These are phyloP conservation scores for Tillandsia fasciculata DNA, from an alignment of 176 grass and related monocot species.

Conservation along the genomic window DNA sequence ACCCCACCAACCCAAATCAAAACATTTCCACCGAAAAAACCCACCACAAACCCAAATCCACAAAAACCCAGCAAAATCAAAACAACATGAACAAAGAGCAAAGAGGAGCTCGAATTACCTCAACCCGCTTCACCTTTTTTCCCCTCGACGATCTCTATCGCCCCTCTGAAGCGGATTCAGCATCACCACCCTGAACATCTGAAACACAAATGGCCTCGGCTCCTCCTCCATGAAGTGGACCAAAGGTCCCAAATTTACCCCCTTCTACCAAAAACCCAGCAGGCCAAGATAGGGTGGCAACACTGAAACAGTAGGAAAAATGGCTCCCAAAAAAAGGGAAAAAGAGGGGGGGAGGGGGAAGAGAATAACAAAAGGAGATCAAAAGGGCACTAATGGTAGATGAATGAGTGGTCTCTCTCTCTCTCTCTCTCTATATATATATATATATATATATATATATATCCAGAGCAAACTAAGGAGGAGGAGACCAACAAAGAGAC, in stretches of 20 bases:
- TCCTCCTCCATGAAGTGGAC: not conserved
- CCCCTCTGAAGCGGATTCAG: slow-evolving; percentile 2
- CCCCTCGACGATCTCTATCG: not conserved
- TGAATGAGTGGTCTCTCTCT: not conserved
- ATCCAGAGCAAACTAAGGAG: not conserved
- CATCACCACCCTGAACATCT: not conserved
- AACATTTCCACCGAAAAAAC: not conserved
- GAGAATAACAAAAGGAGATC: not conserved
- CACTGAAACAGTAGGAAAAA: not conserved
- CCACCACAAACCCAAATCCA: not conserved
- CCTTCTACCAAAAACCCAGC: not conserved
- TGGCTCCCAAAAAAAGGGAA: not conserved
- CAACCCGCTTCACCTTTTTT: not conserved
- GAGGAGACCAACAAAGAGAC: not conserved
- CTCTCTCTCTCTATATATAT: too few relatives aligned
- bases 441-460: not conserved
- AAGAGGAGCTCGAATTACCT: not conserved
- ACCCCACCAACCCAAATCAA: not conserved
- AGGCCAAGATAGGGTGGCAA: not conserved
- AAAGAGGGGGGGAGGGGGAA: too few relatives aligned
- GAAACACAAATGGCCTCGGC: slow-evolving; percentile 2
- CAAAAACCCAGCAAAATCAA: not conserved
- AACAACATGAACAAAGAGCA: not conserved
- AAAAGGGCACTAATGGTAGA: not conserved
- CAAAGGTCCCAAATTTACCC: not conserved